phyloP scores from a whole-genome alignment of 495 filamentous ascomycete species.

The Daldinia concentrica region DNA sequence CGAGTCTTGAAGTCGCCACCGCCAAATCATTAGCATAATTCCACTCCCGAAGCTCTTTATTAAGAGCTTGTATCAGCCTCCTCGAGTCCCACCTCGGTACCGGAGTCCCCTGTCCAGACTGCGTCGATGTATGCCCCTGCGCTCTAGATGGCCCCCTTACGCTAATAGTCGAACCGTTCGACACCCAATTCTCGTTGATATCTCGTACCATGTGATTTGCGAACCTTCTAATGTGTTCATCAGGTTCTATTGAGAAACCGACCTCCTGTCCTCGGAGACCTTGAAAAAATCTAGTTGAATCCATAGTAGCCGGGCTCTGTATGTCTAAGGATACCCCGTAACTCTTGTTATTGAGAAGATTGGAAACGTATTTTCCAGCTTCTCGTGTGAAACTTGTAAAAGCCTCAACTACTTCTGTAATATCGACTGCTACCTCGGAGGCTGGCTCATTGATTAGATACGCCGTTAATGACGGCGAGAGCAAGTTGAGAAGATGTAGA shows the following conservation, averaged over 20 bases:
- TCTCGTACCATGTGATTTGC: conserved; percentile 49
- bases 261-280: conserved; percentile 8
- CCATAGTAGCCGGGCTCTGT: conserved; percentile 6
- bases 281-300: conserved; percentile 29
- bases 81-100: conserved; percentile 39
- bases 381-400: conserved; percentile 39
- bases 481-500: conserved; percentile 36
- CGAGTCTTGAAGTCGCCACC: conserved; percentile 10
- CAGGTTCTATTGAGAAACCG: background rate
- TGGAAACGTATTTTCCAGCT: conserved; percentile 29
- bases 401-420: conserved; percentile 14
- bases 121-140: conserved; percentile 34
- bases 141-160: conserved; percentile 46
- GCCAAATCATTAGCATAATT: conserved; percentile 39
- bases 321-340: background rate
- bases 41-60: conserved; percentile 42
- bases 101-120: conserved; percentile 45
- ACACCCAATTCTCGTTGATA: conserved; percentile 52
- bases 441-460: conserved; percentile 41
- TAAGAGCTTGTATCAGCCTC: conserved; percentile 35
- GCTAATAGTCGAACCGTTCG: conserved; percentile 43
- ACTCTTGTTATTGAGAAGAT: conserved; percentile 6
- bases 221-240: conserved; percentile 45
- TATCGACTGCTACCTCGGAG: conserved; percentile 19
- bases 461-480: conserved; percentile 40